phyloP scores from a whole-genome alignment of 2,329 filamentous ascomycete genomes.

The Apiospora phragmitis region DNA sequence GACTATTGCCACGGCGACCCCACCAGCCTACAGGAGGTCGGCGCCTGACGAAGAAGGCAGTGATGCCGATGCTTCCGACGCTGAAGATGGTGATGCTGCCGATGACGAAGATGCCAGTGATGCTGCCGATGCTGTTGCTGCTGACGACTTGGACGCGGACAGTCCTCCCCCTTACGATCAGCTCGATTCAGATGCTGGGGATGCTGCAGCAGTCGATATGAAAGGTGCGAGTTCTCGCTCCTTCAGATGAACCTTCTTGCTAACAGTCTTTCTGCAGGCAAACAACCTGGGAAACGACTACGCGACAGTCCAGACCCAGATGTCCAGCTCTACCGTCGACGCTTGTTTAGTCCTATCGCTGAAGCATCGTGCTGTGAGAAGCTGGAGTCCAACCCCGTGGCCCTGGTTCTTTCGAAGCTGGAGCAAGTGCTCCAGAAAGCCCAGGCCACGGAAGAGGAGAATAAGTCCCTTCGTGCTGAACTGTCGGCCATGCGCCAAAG shows the following conservation, averaged over 20 bases:
- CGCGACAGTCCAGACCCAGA: constrained; percentile 7
- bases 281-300: constrained; percentile 8
- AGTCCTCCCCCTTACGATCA: constrained; percentile 9
- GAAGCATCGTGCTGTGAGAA: neutral
- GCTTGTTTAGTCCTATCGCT: neutral
- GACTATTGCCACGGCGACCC: constrained; percentile 14
- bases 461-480: constrained; percentile 3
- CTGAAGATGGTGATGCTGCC: too few species aligned
- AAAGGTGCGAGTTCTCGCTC: neutral
- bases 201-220: neutral
- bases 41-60: neutral
- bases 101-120: neutral
- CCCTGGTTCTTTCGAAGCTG: constrained; percentile 13
- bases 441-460: neutral
- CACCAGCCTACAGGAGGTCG: constrained; percentile 12
- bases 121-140: too few species aligned
- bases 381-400: neutral
- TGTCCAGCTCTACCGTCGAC: constrained; percentile 5
- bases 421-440: constrained; percentile 11
- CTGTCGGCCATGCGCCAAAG: constrained; percentile 8
- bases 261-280: neutral
- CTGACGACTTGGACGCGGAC: neutral
- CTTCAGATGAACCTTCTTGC: neutral
- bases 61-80: neutral
- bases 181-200: neutral